phyloP scores from a whole-genome alignment of 202 grass and related monocot species.

The Musa balbisiana region DNA sequence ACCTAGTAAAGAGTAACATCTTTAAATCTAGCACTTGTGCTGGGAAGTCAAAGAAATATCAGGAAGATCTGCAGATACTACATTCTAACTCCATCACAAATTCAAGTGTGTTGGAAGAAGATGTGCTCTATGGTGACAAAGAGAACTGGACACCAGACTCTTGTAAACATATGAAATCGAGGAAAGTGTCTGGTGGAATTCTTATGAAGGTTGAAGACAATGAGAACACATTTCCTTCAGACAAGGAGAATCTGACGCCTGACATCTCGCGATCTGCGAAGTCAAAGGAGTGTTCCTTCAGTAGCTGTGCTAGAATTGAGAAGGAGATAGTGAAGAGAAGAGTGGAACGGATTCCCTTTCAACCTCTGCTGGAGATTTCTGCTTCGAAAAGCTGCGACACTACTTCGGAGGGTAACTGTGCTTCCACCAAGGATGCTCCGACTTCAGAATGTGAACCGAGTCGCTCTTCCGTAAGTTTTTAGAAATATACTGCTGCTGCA shows the following conservation, averaged over 20 bases:
- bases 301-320: constrained; percentile 34
- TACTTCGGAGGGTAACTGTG: neutral
- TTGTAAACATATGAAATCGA: neutral
- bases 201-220: constrained; percentile 19
- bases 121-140: neutral
- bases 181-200: neutral
- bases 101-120: neutral
- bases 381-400: constrained; percentile 24
- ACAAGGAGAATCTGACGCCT: constrained; percentile 36
- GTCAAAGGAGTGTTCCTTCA: neutral
- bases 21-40: neutral
- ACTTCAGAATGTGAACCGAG: neutral
- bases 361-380: constrained; percentile 51
- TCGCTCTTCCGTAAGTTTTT: neutral
- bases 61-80: neutral
- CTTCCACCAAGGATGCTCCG: neutral
- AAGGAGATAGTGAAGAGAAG: constrained; percentile 62
- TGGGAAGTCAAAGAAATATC: neutral
- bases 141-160: neutral
- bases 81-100: neutral
- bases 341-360: constrained; percentile 61
- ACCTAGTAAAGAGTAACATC: neutral
- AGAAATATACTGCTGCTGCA: no score
- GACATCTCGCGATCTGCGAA: no score
- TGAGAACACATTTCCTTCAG: constrained; percentile 23